Percentiles rank a stretch among this genome's conserved stretches.
Conservation (phyloP, 129 eudicot genomes). For the Scalesia atractyloides region DNA sequence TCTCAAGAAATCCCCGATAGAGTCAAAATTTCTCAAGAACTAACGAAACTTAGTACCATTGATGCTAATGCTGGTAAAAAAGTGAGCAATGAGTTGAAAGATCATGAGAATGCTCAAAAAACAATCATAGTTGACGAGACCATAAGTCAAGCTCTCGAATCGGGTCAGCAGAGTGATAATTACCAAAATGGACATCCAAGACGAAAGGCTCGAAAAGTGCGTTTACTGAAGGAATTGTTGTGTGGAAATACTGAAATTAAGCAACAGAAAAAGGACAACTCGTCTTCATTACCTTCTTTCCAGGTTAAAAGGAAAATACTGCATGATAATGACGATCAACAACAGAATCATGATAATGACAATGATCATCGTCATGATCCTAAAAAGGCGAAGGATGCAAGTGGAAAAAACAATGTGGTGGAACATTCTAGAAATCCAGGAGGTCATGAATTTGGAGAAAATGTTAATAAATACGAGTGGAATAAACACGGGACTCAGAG, state of each 20-base stretch:
- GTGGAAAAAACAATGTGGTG: slow-evolving; percentile 22
- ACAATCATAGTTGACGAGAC: slow-evolving; percentile 19
- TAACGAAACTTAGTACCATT: background rate
- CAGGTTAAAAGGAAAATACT: slow-evolving; percentile 45
- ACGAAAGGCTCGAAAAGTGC: slow-evolving; percentile 59
- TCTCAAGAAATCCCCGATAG: slow-evolving; percentile 17
- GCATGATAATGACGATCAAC: slow-evolving; percentile 27
- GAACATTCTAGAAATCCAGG: slow-evolving; percentile 27
- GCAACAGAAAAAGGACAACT: slow-evolving; percentile 27
- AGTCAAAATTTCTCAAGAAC: slow-evolving; percentile 12
- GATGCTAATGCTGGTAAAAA: slow-evolving; percentile 19
- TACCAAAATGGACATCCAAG: slow-evolving; percentile 36
- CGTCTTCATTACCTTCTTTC: slow-evolving; percentile 27
- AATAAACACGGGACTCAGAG: slow-evolving; percentile 39
- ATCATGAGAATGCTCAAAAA: slow-evolving; percentile 18
- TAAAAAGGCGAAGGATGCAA: slow-evolving; percentile 34
- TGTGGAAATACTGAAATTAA: slow-evolving; percentile 31
- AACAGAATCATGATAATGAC: background rate
- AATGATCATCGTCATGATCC: slow-evolving; percentile 28
- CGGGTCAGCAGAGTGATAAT: slow-evolving; percentile 34
- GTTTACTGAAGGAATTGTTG: slow-evolving; percentile 63
- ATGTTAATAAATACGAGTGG: slow-evolving; percentile 24
- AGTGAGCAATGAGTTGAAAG: slow-evolving; percentile 26
- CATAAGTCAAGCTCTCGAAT: slow-evolving; percentile 6
- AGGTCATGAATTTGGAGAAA: slow-evolving; percentile 24